phyloP scores from a whole-genome alignment of 352 stramenopile species.

The Globisporangium mamillatum region DNA sequence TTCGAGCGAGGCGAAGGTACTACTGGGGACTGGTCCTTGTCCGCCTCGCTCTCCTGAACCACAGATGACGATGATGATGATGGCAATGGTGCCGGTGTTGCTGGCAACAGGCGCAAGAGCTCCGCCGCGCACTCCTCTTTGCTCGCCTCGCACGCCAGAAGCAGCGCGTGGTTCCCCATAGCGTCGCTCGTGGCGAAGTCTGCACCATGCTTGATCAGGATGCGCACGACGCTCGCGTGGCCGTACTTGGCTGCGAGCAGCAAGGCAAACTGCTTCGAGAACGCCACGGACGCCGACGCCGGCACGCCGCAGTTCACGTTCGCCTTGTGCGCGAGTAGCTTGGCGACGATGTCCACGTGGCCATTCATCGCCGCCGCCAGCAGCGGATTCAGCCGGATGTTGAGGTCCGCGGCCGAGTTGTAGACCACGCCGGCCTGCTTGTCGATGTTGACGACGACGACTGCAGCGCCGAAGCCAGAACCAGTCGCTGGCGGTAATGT shows the following conservation, averaged over 20 bases:
- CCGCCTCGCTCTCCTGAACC: neutral
- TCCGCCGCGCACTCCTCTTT: constrained; percentile 52
- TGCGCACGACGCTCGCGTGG: constrained; percentile 77
- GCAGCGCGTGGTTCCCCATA: constrained; percentile 49
- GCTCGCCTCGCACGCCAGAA: constrained; percentile 48
- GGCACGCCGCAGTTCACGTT: constrained; percentile 20
- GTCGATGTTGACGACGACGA: constrained; percentile 26
- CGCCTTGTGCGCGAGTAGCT: constrained; percentile 42
- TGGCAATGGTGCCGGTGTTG: neutral
- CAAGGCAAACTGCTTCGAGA: constrained; percentile 52
- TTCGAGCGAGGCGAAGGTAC: neutral
- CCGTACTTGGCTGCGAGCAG: constrained; percentile 92
- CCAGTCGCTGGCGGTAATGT: neutral
- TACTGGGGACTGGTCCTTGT: constrained; percentile 11
- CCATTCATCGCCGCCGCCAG: constrained; percentile 75
- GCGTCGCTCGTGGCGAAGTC: constrained; percentile 34
- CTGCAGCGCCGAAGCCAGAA: neutral
- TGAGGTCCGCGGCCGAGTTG: constrained; percentile 60
- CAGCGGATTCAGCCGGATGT: constrained; percentile 53
- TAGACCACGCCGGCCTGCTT: constrained; percentile 69
- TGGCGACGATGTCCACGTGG: constrained; percentile 45
- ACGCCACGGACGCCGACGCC: constrained; percentile 10
- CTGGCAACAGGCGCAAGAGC: constrained; percentile 27
- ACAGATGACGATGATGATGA: neutral
- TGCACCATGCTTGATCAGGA: constrained; percentile 59